Evolutionary conservation across 2,329 filamentous ascomycete species (phyloP), one percentile per base, ranked within the genome.

Genomic region (Trichoderma pleuroti): DNA sequence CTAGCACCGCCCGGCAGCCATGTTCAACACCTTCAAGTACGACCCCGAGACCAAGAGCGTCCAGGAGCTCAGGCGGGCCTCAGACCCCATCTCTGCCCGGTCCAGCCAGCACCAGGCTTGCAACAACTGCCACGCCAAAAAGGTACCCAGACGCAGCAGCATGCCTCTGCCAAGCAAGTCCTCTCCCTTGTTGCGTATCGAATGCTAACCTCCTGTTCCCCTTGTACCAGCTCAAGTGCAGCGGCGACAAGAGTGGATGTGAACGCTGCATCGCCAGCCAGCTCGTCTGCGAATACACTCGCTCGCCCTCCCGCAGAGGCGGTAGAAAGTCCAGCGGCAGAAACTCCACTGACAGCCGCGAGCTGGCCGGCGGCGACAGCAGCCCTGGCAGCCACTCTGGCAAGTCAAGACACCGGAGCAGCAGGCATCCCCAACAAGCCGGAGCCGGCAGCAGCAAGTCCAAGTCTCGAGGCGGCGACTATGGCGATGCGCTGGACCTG

Each of bases 1-100:
- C 32, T 14, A 18, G 26, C 9, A 11, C 39, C 24, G 46, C 9
- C 9, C 59, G 3, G 5, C 30, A 54, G n/a, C 67, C 49, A 80
- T 81, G 80, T 81, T 81, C 72, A 77, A 76, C 18, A 81, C 80
- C 12, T 81, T 79, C 78, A 81, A 80, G 73, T 80, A 80, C 74
- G 79, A 81, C 70, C 78, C 78, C 3, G 80, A 81, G 73, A 81
- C 79, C 42, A 75, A 78, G 59, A 76, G 81, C 73, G 76, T 82
- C 71, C 80, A 81, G 70, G 80, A 78, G 70, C 73, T 82, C 63
- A 77, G 80, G 49, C 76, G 76, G 21, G 78, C 78, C 36, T 80
- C 78, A 68, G 80, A 82, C 66, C 81, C 80, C 64, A 74, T 80
- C 72, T 79, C 79, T 30, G 80, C 80, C 34, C 78, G 80, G 54